Base-by-base conservation (phyloP, 805 yeast species). In the Saturnispora quitensis region DNA sequence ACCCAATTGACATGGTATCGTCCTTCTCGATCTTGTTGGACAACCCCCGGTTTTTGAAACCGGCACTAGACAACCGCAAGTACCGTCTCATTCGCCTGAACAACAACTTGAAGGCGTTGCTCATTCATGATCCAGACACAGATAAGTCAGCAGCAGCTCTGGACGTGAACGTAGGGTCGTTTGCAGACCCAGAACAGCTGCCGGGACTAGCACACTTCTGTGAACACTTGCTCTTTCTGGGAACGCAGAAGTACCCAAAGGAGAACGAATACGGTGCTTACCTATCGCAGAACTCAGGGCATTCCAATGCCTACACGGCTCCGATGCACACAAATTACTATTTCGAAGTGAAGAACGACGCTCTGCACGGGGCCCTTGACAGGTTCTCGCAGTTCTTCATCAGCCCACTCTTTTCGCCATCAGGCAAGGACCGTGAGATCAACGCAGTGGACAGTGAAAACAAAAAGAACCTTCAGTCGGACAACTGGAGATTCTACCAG, bases 391-490 rank as follows among this genome's bases (percentile, higher is more conserved):
- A 91, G 65, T 91, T 91, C 64, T 91, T 91, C 72, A 84, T 90
- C 35, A 66, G 79, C 28, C 99, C 99, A 1, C 71, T 91, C 58
- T 91, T 91, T 62, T 72, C 74, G 56, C 71, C 68, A 59, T 58
- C 80, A 56, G 84, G 97, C 63, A 87, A 89, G 63, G 96, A 89
- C 62, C 76, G 97, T 51, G 99, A 91, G 68, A 86, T 91, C 60
- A 80, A 82, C 56, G 98, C 98, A 1, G 98, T 91, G 9, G 97
- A 91, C 67, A 86, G 96, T 38, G 99, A 91, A 69, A 89, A 91
- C 71, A 91, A 89, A 66, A 91, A 93, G 70, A 91, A 91, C 65
- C 72, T 93, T 49, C 98, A 91, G 67, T 85, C 77, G 63, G 99
- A 91, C 67, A 64, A 70, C 44, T 89, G 98, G 97, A 79, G 98